phyloP scores from a whole-genome alignment of 495 filamentous ascomycete genomes.

The Lineolata rhizophorae region DNA sequence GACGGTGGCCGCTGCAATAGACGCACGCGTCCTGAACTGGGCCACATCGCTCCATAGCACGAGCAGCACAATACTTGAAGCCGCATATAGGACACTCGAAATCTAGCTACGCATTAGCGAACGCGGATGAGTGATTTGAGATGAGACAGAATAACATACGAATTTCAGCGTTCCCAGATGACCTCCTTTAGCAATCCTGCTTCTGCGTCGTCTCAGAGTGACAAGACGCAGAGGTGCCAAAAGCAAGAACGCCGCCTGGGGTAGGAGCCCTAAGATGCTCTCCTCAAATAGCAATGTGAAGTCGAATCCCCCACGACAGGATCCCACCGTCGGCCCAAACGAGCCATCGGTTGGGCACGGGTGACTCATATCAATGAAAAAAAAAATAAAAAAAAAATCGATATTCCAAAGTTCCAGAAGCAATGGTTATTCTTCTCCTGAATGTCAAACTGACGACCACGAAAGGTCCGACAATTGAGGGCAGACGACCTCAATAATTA shows the following conservation, averaged over 20 bases:
- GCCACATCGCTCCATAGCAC: constrained; percentile 8
- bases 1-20: constrained; percentile 4
- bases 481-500: too few relatives aligned
- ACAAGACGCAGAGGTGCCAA: constrained; percentile 6
- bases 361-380: too few relatives aligned
- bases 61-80: constrained; percentile 6
- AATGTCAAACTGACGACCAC: too few relatives aligned
- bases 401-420: too few relatives aligned
- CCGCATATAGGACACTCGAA: constrained; percentile 4
- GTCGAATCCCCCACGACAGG: constrained; percentile 10
- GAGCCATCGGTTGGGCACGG: constrained; percentile 7
- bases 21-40: constrained; percentile 5
- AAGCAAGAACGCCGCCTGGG: constrained; percentile 5
- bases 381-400: too few relatives aligned
- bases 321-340: constrained; percentile 8
- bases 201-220: constrained; percentile 4
- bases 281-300: constrained; percentile 11
- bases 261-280: constrained; percentile 7
- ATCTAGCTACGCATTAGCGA: too few relatives aligned
- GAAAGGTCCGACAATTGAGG: too few relatives aligned
- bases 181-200: constrained; percentile 6
- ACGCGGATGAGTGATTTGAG: too few relatives aligned
- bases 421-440: too few relatives aligned
- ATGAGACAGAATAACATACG: too few relatives aligned
- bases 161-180: constrained; percentile 3